phyloP scores from a whole-genome alignment of 176 grass and related monocot genomes.

The Oropetium thomaeum region DNA sequence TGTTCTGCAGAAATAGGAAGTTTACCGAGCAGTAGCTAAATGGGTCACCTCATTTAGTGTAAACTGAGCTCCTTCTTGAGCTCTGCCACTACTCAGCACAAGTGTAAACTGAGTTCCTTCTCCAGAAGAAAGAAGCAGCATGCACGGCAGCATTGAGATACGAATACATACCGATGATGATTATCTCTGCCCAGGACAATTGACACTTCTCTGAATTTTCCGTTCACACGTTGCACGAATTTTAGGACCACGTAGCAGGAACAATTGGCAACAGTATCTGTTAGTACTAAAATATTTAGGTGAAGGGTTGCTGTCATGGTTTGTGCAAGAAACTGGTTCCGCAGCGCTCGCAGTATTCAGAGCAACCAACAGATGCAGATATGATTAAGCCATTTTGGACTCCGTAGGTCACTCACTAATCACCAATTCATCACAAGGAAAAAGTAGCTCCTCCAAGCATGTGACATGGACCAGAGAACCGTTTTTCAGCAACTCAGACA shows the following conservation, averaged over 20 bases:
- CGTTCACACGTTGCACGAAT: background rate
- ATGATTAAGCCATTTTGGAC: background rate
- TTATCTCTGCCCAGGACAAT: background rate
- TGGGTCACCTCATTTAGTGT: too few relatives aligned
- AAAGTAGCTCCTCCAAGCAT: too few relatives aligned
- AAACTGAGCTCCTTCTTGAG: too few relatives aligned
- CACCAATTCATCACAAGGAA: too few relatives aligned
- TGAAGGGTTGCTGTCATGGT: slow-evolving; percentile 19
- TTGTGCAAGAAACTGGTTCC: background rate
- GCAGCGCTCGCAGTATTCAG: slow-evolving; percentile 3
- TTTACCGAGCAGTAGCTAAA: too few relatives aligned
- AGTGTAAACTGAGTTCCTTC: background rate
- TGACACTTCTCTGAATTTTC: background rate
- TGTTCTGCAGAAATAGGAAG: too few relatives aligned
- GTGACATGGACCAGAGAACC: background rate
- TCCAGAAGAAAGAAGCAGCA: slow-evolving; percentile 18
- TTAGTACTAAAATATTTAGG: background rate
- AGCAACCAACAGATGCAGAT: slow-evolving; percentile 5
- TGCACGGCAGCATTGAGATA: too few relatives aligned
- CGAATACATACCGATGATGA: background rate
- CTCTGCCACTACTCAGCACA: background rate
- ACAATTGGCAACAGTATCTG: background rate
- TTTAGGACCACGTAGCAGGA: background rate
- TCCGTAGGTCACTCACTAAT: background rate
- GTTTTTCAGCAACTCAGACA: background rate